These are phyloP conservation scores for Starmerella asiatica DNA, from an alignment of 805 yeast genomes.

Conservation along the genomic window DNA sequence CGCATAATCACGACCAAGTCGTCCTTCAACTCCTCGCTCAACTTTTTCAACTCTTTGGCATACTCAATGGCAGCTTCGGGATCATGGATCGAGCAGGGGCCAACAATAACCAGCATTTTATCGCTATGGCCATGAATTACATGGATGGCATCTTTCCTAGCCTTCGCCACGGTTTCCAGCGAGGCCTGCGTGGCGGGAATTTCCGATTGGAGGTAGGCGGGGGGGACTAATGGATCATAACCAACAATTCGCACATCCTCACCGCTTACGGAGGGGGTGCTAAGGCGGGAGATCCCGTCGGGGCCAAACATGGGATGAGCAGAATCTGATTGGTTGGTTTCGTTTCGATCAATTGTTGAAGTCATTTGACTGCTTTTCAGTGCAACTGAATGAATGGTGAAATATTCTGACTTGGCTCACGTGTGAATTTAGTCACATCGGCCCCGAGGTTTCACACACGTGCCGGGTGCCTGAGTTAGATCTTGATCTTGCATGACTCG, in stretches of 20 bases:
- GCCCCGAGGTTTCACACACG: too few species aligned
- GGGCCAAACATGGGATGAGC: slow-evolving; percentile 28
- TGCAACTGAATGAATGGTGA: too few species aligned
- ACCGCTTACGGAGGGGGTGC: slow-evolving; percentile 41
- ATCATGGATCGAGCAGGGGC: slow-evolving; percentile 96
- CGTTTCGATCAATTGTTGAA: too few species aligned
- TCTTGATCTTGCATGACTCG: too few species aligned
- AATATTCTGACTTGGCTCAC: too few species aligned
- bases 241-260: slow-evolving; percentile 48
- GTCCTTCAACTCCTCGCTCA: slow-evolving; percentile 54
- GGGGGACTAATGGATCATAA: slow-evolving; percentile 88
- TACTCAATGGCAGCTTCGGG: slow-evolving; percentile 80
- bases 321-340: too few species aligned
- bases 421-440: too few species aligned
- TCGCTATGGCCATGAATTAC: slow-evolving; percentile 68
- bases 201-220: slow-evolving; percentile 79
- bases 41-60: slow-evolving; percentile 50
- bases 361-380: too few species aligned
- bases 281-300: slow-evolving; percentile 20
- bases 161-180: slow-evolving; percentile 56
- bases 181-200: slow-evolving; percentile 45
- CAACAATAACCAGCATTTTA: slow-evolving; percentile 74
- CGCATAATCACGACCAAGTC: slow-evolving; percentile 87
- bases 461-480: too few species aligned
- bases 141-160: slow-evolving; percentile 64